A percentile compares a stretch with the other conserved stretches of the same genome.
These are phyloP conservation scores for Populus hybrid DNA, from an alignment of 441 rosid species.

Conservation along the genomic window DNA sequence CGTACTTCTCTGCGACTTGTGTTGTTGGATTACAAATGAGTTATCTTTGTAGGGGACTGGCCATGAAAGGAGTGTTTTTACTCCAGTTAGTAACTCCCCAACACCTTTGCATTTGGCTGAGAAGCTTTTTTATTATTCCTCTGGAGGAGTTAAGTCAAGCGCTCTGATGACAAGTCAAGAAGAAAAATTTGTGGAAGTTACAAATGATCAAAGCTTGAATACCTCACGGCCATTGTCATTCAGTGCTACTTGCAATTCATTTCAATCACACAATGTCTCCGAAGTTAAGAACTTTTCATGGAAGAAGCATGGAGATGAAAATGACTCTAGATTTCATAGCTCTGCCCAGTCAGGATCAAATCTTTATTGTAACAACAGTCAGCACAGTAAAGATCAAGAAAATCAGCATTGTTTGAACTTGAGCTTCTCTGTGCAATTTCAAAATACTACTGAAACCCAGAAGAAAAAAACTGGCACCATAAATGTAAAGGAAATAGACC, in stretches of 20 bases:
- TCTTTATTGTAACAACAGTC: conserved; percentile 17
- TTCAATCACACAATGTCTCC: conserved; percentile 29
- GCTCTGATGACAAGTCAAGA: conserved; percentile 22
- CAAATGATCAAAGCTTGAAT: conserved; percentile 24
- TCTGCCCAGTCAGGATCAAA: conserved; percentile 26
- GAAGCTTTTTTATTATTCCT: conserved; percentile 29
- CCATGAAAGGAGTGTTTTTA: conserved; percentile 28
- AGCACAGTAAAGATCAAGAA: conserved; percentile 18
- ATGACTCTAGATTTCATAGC: conserved; percentile 32
- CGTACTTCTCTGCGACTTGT: neutral
- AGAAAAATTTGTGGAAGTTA: conserved; percentile 15
- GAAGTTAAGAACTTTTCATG: conserved; percentile 29
- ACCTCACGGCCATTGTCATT: conserved; percentile 27
- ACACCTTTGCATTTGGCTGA: conserved; percentile 33
- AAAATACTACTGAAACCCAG: conserved; percentile 23
- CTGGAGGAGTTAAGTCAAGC: conserved; percentile 23
- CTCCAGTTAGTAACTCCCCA: conserved; percentile 28
- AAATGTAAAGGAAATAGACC: conserved; percentile 24
- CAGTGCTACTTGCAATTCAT: conserved; percentile 27
- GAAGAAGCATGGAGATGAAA: conserved; percentile 36
- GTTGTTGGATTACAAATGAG: conserved; percentile 10
- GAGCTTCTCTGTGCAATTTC: conserved; percentile 34
- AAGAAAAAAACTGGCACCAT: conserved; percentile 24
- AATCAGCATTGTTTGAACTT: conserved; percentile 29
- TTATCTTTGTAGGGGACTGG: conserved; percentile 34